Percentiles rank a stretch among this genome's conserved stretches.
Conservation (phyloP, 257 asterid genomes). For the Avicennia marina region DNA sequence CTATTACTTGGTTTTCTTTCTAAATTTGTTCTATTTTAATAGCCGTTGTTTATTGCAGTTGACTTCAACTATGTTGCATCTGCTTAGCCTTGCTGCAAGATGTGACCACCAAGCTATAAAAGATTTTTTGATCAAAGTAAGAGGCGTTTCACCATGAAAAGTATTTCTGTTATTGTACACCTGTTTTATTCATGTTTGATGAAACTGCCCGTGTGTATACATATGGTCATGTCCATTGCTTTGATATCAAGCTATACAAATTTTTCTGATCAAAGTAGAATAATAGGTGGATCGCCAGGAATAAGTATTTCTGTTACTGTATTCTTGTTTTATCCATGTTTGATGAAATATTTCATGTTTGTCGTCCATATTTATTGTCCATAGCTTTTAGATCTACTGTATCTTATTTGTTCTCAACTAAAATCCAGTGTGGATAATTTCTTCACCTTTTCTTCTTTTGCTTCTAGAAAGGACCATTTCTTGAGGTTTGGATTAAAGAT, state of each 20-base stretch:
- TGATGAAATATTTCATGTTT: too few species aligned
- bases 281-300: too few species aligned
- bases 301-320: neutral
- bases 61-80: slow-evolving; percentile 86
- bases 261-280: too few species aligned
- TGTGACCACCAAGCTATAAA: slow-evolving; percentile 43
- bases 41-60: slow-evolving; percentile 43
- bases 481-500: slow-evolving; percentile 67
- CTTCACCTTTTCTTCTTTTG: slow-evolving; percentile 3
- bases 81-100: slow-evolving; percentile 75
- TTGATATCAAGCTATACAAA: too few species aligned
- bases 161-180: neutral
- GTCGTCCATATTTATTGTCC: too few species aligned
- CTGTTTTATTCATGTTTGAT: neutral
- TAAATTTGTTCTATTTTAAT: neutral
- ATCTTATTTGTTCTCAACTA: neutral
- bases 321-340: too few species aligned
- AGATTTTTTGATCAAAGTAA: slow-evolving; percentile 74
- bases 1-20: slow-evolving; percentile 16
- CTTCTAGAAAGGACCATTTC: slow-evolving; percentile 66
- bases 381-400: neutral
- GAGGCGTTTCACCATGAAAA: slow-evolving; percentile 12
- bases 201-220: too few species aligned
- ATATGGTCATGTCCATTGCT: too few species aligned
- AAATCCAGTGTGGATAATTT: neutral